Conservation (phyloP, 768 basidiomycete genomes). For the Paxillus involutus region DNA sequence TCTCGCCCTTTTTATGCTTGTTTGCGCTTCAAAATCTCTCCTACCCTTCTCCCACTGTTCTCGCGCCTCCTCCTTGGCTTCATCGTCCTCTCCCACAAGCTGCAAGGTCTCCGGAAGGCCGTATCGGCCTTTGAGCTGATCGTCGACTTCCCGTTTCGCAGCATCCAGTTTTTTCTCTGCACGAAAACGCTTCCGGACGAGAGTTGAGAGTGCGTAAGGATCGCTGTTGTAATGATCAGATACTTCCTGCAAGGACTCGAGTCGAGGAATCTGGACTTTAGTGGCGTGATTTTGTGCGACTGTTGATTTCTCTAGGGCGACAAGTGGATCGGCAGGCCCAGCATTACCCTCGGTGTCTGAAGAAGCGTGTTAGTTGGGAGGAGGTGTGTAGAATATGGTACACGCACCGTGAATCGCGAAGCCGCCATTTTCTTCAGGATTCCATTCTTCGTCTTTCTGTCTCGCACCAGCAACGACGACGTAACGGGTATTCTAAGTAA, state of each 20-base stretch:
- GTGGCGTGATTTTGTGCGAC: constrained; percentile 70
- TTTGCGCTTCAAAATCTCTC: constrained; percentile 43
- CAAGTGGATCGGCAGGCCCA: constrained; percentile 78
- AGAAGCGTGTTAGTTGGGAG: not conserved
- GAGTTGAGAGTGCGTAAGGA: constrained; percentile 78
- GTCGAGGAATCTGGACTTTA: constrained; percentile 74
- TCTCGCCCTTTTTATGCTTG: constrained; percentile 51
- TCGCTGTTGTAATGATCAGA: constrained; percentile 83
- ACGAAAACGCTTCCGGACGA: constrained; percentile 79
- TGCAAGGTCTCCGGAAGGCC: constrained; percentile 70
- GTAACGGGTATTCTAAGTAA: constrained; percentile 85
- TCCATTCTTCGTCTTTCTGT: constrained; percentile 95
- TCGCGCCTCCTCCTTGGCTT: constrained; percentile 57
- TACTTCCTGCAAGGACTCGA: constrained; percentile 74
- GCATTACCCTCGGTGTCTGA: constrained; percentile 69
- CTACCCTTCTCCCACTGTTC: constrained; percentile 59
- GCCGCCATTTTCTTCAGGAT: constrained; percentile 94
- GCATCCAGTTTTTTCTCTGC: constrained; percentile 81
- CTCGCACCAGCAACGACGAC: constrained; percentile 91
- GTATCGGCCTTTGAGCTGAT: constrained; percentile 69
- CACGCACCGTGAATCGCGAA: constrained; percentile 80
- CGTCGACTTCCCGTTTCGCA: constrained; percentile 67
- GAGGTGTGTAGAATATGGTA: not conserved
- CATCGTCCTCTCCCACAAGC: constrained; percentile 67
- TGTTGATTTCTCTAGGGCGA: constrained; percentile 85